Base-by-base conservation (phyloP, 352 stramenopile species). In the Globisporangium sylvaticum region DNA sequence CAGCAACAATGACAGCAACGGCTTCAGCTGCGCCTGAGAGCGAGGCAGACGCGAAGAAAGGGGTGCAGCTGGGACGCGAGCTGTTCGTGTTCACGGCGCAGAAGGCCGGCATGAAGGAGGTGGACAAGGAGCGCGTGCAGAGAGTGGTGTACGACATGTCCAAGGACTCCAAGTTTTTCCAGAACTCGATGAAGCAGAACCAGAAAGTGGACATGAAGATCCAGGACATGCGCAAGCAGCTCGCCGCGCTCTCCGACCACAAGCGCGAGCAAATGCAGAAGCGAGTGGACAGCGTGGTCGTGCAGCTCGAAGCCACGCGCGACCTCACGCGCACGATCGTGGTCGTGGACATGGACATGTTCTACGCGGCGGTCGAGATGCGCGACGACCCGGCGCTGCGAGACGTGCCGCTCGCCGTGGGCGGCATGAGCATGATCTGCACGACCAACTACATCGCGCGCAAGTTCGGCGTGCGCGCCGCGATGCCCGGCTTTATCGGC, bases 301-400 rank as follows among this genome's bases (percentile, higher is more conserved):
- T 68, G 15, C 72, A 86, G 60, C 81, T 87, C 60, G 90, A 94
- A 68, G 72, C 69, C 39, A 66, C 67, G 29, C 84, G 78, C 48
- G 73, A 83, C 60, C 78, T 92, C 29, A 78, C 80, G 63, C 80
- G 76, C 20, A 96, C 89, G 0, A 91, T 89, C 70, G 89, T 97
- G 14, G 95, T 99, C 0, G 78, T 91, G 1, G 97, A 99, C 75
- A 98, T 99, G 94, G 97, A 99, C 72, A 97, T 97, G 84, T 99
- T 99, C 70, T 99, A 97, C 76, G 97, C 97, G 18, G 92, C 91
- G 10, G 97, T 98, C 48, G 94, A 98, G 69, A 96, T 99, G 76
- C 81, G 96, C n/a, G 85, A 97, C 73, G 81, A 94, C 65, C 95
- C 94, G 2, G 70, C 85, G 27, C 77, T 99, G 18, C 73, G 80